Evolutionary conservation across 179 eudicot species (phyloP).

Genomic region (Heliamphora pulchella): DNA sequence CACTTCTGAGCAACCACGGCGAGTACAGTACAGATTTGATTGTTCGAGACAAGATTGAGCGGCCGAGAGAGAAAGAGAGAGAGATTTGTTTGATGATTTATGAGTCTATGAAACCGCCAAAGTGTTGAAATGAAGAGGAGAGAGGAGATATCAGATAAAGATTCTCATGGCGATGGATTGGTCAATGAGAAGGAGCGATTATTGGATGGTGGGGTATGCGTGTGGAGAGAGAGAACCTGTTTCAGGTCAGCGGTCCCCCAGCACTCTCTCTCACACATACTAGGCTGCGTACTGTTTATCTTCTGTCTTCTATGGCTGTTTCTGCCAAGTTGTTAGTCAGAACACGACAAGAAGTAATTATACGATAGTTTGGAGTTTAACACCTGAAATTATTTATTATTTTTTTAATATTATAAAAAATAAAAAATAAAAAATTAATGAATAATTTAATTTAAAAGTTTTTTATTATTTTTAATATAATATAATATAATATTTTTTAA

Average conservation of each 20-base stretch:
- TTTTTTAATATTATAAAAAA: too few relatives aligned
- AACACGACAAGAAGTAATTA: not conserved
- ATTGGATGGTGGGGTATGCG: too few relatives aligned
- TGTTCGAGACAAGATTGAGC: not conserved
- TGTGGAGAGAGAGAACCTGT: not conserved
- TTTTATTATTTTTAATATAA: too few relatives aligned
- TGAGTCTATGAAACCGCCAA: not conserved
- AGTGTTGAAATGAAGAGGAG: not conserved
- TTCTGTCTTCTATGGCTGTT: not conserved
- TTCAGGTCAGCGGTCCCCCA: not conserved
- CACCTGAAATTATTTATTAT: too few relatives aligned
- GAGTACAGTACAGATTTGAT: conserved; percentile 19
- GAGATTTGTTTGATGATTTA: not conserved
- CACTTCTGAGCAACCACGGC: conserved; percentile 20
- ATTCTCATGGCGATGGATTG: not conserved
- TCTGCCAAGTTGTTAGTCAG: conserved; percentile 2
- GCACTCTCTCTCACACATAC: not conserved
- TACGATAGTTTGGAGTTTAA: too few relatives aligned
- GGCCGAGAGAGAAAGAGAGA: not conserved
- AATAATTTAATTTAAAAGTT: too few relatives aligned
- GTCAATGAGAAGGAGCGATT: not conserved
- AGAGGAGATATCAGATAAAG: not conserved
- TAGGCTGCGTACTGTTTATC: not conserved
- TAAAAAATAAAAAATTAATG: too few relatives aligned
- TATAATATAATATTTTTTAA: too few relatives aligned